Base-by-base conservation (phyloP, 225 moss, liverwort and hornwort genomes). In the Straminergon stramineum region DNA sequence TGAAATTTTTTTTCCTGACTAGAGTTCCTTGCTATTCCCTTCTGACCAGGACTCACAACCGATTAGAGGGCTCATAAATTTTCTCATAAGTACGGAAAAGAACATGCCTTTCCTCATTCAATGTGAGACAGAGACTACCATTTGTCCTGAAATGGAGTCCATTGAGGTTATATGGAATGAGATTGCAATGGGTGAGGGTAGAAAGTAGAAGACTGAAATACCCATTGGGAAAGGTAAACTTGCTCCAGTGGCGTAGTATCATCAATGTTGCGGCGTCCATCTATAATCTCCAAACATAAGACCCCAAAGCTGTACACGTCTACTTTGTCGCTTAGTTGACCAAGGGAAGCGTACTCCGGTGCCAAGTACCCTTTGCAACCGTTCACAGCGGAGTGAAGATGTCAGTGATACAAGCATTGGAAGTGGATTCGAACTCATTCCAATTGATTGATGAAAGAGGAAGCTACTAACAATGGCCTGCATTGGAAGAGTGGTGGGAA, bases 81-180 rank as follows among this genome's bases (percentile, higher is more conserved):
- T n/a, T n/a, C n/a, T n/a, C n/a, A n/a, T n/a, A n/a, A 70, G 14
- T 8, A 70, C 2, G 2, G 3, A 4, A 32, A 32, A 19, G 1
- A 32, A 52, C 7, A 52, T 6, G 20, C 20, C 12, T 51, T 31
- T 17, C 12, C 0, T 21, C 75, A 20, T 32, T 51, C 7, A 51
- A 32, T 51, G 11, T 19, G 10, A 10, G 7, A 19, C 6, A 11
- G 1, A 31, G 11, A 51, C 1, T 32, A 2, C 3, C 19, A 19
- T 19, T 12, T 32, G 4, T 75, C 32, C 0, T 19, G 2, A 11
- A 7, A 75, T 75, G 13, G 0, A 14, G 5, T 8, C 14, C 14
- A 51, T 12, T 32, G 19, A 76, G 3, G 2, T 43, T 7, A 10
- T 7, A 10, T 8, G 5, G 32, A 32, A 5, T 0, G 0, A 75